These are phyloP conservation scores for Mycena vulgaris DNA, from an alignment of 768 basidiomycete genomes.

Conservation along the genomic window DNA sequence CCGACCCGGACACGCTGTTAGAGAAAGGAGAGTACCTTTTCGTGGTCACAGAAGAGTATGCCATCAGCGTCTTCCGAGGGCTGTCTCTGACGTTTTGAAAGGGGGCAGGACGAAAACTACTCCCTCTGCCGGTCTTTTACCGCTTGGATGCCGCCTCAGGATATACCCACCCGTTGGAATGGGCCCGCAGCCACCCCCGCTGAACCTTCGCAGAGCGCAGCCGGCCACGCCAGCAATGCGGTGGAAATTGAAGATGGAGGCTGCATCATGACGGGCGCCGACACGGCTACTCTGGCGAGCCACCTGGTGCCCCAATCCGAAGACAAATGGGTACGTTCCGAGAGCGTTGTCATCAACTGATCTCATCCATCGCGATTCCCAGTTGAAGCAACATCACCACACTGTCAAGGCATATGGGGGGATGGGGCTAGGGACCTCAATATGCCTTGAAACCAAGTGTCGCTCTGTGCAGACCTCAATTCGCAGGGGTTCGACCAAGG, in stretches of 20 bases:
- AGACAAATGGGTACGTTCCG: constrained; percentile 11
- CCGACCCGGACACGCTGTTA: constrained; percentile 15
- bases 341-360: not conserved
- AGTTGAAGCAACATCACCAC: not conserved
- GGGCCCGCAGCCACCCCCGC: not conserved
- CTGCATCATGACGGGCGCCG: constrained; percentile 15
- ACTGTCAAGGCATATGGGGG: not conserved
- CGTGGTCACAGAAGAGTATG: constrained; percentile 3
- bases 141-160: constrained; percentile 7
- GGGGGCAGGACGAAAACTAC: constrained; percentile 6
- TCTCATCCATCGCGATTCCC: not conserved
- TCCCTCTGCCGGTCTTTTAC: not conserved
- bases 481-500: not conserved
- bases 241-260: not conserved
- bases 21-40: not conserved
- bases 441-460: not conserved
- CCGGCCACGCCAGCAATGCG: not conserved
- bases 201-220: not conserved
- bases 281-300: not conserved
- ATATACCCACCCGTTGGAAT: constrained; percentile 13
- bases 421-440: not conserved
- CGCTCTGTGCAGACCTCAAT: constrained; percentile 11
- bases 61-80: not conserved
- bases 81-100: constrained; percentile 16
- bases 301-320: not conserved